Conservation (phyloP, 1,284 basidiomycete genomes). For the Quambalaria eucalypti region DNA sequence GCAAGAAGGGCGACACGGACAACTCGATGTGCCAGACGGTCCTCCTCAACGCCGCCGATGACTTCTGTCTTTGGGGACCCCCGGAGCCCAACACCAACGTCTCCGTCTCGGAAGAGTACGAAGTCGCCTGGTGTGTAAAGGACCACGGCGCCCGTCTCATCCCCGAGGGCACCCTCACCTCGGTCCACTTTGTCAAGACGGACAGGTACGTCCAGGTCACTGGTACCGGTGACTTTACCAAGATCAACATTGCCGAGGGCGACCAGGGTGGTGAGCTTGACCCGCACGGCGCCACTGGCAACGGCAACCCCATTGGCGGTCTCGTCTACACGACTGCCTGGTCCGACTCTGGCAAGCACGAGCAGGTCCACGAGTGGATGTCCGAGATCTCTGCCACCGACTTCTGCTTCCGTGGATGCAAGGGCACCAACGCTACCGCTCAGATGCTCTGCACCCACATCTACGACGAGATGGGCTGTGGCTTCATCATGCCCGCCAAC, state of each 20-base stretch:
- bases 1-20: not conserved
- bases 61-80: slow-evolving; percentile 43
- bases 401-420: slow-evolving; percentile 44
- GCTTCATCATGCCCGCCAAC: slow-evolving; percentile 28
- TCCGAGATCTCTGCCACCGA: slow-evolving; percentile 39
- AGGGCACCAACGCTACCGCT: slow-evolving; percentile 17
- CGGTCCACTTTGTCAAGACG: slow-evolving; percentile 41
- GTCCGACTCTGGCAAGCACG: slow-evolving; percentile 40
- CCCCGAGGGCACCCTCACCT: slow-evolving; percentile 35
- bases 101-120: slow-evolving; percentile 32
- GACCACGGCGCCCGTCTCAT: slow-evolving; percentile 42
- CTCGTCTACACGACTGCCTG: slow-evolving; percentile 38
- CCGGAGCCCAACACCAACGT: slow-evolving; percentile 16
- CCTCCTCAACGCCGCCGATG: slow-evolving; percentile 12
- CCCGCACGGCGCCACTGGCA: slow-evolving; percentile 30
- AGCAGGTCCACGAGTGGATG: slow-evolving; percentile 42
- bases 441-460: slow-evolving; percentile 9
- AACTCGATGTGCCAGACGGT: slow-evolving; percentile 10
- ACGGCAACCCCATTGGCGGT: slow-evolving; percentile 39
- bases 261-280: slow-evolving; percentile 48
- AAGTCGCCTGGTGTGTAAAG: slow-evolving; percentile 42
- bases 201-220: slow-evolving; percentile 15
- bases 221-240: slow-evolving; percentile 45
- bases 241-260: slow-evolving; percentile 37
- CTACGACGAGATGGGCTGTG: slow-evolving; percentile 18